phyloP scores from a whole-genome alignment of 2,329 filamentous ascomycete genomes.

The Stemphylium lycopersici region DNA sequence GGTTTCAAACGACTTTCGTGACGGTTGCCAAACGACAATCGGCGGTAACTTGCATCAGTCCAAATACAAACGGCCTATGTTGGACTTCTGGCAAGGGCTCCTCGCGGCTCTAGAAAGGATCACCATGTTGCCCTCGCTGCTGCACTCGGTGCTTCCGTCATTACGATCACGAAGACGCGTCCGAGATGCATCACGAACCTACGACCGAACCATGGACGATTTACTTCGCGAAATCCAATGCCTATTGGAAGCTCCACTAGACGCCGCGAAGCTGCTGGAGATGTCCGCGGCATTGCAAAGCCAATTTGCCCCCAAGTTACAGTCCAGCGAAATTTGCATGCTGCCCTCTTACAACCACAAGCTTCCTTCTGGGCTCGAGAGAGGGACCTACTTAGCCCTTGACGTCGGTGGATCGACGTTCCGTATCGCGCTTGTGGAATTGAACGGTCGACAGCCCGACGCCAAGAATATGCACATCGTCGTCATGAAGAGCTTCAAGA shows the following conservation, averaged over 20 bases:
- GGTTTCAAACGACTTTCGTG: slow-evolving; percentile 31
- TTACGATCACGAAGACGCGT: slow-evolving; percentile 41
- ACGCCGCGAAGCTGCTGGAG: slow-evolving; percentile 48
- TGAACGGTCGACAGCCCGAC: slow-evolving; percentile 56
- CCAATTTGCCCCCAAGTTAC: slow-evolving; percentile 62
- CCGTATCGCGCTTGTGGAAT: slow-evolving; percentile 65
- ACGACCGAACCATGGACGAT: slow-evolving; percentile 56
- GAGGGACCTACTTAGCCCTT: slow-evolving; percentile 65
- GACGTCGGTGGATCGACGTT: slow-evolving; percentile 72
- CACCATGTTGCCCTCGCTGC: slow-evolving; percentile 50
- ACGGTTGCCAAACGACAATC: slow-evolving; percentile 23
- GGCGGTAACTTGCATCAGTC: slow-evolving; percentile 24
- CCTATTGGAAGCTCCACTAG: slow-evolving; percentile 53
- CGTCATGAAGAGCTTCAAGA: slow-evolving; percentile 60
- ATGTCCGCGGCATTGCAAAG: slow-evolving; percentile 55
- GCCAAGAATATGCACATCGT: slow-evolving; percentile 60
- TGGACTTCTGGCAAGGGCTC: slow-evolving; percentile 50
- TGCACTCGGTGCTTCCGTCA: slow-evolving; percentile 47
- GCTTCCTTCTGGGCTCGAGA: slow-evolving; percentile 64
- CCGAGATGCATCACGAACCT: slow-evolving; percentile 48
- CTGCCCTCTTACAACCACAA: slow-evolving; percentile 69
- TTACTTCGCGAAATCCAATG: slow-evolving; percentile 52
- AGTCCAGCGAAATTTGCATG: slow-evolving; percentile 66
- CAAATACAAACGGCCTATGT: slow-evolving; percentile 46
- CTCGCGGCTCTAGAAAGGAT: slow-evolving; percentile 47